These are phyloP conservation scores for Phenoliferia sp. DNA, from an alignment of 1,284 basidiomycete genomes.

Conservation along the genomic window DNA sequence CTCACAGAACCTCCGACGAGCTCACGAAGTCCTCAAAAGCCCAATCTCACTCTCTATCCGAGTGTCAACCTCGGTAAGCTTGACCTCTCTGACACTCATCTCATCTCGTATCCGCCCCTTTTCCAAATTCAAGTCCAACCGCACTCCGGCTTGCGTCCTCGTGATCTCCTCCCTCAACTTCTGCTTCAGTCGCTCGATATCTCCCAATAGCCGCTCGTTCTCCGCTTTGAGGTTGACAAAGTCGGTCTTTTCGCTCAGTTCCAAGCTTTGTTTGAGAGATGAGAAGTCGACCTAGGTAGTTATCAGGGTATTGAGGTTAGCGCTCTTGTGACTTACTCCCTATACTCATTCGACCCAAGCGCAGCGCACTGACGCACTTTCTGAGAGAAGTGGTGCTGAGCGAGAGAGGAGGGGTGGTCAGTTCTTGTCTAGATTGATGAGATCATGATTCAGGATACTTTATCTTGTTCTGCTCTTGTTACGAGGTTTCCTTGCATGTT, in stretches of 20 bases:
- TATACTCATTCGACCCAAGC: background rate
- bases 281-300: conserved; percentile 84
- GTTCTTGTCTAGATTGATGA: too few species aligned
- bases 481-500: conserved; percentile 94
- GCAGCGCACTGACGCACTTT: conserved; percentile 63
- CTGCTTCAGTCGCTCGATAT: conserved; percentile 95
- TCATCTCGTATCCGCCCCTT: conserved; percentile 93
- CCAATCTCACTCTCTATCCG: conserved; percentile 96
- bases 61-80: conserved; percentile 98
- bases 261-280: conserved; percentile 90
- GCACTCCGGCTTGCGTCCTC: conserved; percentile 86
- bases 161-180: conserved; percentile 85
- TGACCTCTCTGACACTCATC: conserved; percentile 83
- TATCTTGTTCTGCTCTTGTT: conserved; percentile 84
- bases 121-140: conserved; percentile 92
- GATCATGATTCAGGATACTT: too few species aligned
- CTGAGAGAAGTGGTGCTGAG: conserved; percentile 37
- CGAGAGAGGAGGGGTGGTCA: background rate
- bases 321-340: background rate
- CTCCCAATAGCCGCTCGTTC: conserved; percentile 82
- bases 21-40: conserved; percentile 60
- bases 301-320: background rate
- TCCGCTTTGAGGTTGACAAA: conserved; percentile 84
- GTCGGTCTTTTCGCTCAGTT: conserved; percentile 96
- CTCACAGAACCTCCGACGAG: background rate